Base-by-base conservation (phyloP, 2,329 filamentous ascomycete species). In the Aspergillus clavatus region DNA sequence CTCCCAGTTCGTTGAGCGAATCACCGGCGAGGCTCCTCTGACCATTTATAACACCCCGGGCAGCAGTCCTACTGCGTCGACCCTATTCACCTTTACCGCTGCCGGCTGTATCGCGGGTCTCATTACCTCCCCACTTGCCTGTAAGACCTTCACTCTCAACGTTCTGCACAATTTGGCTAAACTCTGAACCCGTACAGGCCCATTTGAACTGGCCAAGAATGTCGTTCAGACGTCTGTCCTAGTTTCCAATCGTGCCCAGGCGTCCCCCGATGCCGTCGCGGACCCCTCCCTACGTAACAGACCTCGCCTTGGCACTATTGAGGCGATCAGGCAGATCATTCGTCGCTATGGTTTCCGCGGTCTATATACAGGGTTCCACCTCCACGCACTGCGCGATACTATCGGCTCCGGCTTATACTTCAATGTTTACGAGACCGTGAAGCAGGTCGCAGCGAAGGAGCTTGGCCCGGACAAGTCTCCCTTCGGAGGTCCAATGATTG, bases 211-310 rank as follows among this genome's bases (percentile, higher is more conserved):
- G 26, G 67, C 72, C 40, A 74, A 74, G 54, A 74, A 74, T 45
- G 72, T 73, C 4, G 70, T 73, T 12, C 72, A 74, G 52, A 72
- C 72, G 7, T 74, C 72, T 1, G 71, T 74, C 26, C 55, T 74
- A 38, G 69, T 74, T 48, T 66, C 69, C 7, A 66, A 71, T 29
- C 61, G 68, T 24, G 60, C 66, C 27, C 62, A 64, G 50, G 69
- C 67, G 5, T 60, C 64, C 6, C 58, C 65, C 0, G 62, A 62
- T 41, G 66, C 63, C 3, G 56, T 58, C 23, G 54, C 55, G 16
- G 61, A 70, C 43, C 58, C 57, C 18, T 59, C 60, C 3, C 50
- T 71, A 38, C 67, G 68, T 18, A 54, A 51, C 45, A 61, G 66
- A 39, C 69, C 68, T 12, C 66, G 71, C 21, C 57, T 74, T 5